These are phyloP conservation scores for Klebsormidium nitens DNA, from an alignment of 139 green algal genomes.

Conservation along the genomic window DNA sequence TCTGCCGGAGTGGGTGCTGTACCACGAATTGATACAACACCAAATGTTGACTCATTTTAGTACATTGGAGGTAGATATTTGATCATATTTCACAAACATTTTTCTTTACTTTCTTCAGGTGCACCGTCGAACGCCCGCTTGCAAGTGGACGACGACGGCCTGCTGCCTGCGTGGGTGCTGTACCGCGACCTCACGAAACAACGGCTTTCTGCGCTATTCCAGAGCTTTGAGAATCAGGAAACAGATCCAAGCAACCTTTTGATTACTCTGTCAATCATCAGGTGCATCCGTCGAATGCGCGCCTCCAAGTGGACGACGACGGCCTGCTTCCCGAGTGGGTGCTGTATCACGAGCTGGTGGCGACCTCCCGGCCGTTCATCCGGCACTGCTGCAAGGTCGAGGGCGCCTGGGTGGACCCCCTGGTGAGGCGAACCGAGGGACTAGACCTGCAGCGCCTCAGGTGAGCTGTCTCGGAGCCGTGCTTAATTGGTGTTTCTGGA, in stretches of 20 bases:
- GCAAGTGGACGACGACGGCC: constrained; percentile 71
- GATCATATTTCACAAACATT: too few relatives aligned
- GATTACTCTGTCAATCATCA: constrained; percentile 40
- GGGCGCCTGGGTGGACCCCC: constrained; percentile 55
- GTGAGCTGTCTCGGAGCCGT: too few relatives aligned
- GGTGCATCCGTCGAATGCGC: constrained; percentile 62
- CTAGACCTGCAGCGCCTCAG: constrained; percentile 56
- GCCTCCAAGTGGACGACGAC: constrained; percentile 62
- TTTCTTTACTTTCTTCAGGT: constrained; percentile 36
- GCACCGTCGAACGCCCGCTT: too few relatives aligned
- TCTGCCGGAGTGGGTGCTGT: constrained; percentile 88
- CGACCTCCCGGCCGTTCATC: constrained; percentile 67
- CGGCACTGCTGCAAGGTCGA: constrained; percentile 69
- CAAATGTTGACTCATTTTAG: too few relatives aligned
- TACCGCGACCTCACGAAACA: constrained; percentile 92
- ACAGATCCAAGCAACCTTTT: too few relatives aligned
- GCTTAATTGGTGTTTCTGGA: too few relatives aligned
- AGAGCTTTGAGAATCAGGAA: too few relatives aligned
- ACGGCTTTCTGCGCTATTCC: too few relatives aligned
- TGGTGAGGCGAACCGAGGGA: constrained; percentile 62
- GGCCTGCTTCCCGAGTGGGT: constrained; percentile 89
- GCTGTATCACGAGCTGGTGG: constrained; percentile 86
- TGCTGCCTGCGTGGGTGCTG: constrained; percentile 88
- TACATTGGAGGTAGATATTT: too few relatives aligned
- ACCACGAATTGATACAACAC: too few relatives aligned